Evolutionary conservation across 495 filamentous ascomycete genomes (phyloP), one percentile per base, ranked within the genome.

Genomic region (Xylaria bambusicola): DNA sequence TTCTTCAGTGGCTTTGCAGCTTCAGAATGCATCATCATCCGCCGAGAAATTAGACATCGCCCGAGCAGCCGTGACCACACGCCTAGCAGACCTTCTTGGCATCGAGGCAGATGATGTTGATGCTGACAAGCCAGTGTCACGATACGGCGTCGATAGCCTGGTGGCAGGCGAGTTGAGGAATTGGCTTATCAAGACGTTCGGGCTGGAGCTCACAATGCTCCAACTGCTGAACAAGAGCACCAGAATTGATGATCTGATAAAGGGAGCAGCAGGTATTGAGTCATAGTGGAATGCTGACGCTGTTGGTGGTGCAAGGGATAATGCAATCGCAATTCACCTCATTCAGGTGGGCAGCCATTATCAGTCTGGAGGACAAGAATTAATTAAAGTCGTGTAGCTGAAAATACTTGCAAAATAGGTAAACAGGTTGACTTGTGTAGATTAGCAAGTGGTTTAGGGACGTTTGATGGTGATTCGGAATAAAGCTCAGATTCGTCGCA

Each of bases 131-230:
- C 31, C 33, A 1, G 20, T 40, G 26, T 36, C 49, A 6, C 49
- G 18, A 2, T 82, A 80, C 53, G 84, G 84, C 0, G 40, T 88
- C 21, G 85, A 87, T 49, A 86, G 83, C 23, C 68, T 88, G 21
- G 77, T 82, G 9, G 80, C 81, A 0, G 80, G 85, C 44, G 85
- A 86, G 66, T 64, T 86, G 20, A 67, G 82, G 40, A 84, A 84
- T 57, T 87, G 84, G 84, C 1, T 41, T 18, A 40, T 52, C 13
- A 41, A 40, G 50, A 15, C 50, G 1, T 41, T 41, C n/a, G 50
- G 35, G 4, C 20, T 41, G 17, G 21, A 27, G 21, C 2, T 17
- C 0, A 26, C 12, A 2, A 40, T 36, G 49, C 31, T 50, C 17
- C 27, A 50, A 20, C 13, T 50, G n/a, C 10, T 50, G 6, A 35